Conservation (phyloP, 176 grass and related monocot species). For the Puccinellia tenuiflora region DNA sequence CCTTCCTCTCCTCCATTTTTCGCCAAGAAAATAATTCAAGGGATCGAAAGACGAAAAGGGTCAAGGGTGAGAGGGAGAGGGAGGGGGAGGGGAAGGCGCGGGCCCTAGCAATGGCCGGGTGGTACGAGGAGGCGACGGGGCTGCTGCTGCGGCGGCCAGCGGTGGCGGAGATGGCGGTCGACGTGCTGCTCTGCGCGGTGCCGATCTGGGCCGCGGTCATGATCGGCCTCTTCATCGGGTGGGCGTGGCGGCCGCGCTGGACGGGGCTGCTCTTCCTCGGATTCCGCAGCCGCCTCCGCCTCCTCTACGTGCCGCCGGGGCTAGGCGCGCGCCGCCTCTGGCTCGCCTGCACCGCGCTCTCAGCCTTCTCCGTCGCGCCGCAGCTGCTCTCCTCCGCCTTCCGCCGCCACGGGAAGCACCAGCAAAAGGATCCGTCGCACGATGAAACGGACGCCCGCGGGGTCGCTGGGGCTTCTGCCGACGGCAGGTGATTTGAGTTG, state of each 20-base stretch:
- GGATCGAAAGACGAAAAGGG: neutral
- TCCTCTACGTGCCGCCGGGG: conserved; percentile 68
- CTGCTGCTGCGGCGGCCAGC: conserved; percentile 64
- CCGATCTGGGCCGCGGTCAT: conserved; percentile 99
- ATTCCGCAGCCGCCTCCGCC: conserved; percentile 57
- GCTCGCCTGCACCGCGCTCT: conserved; percentile 95
- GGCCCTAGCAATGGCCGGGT: conserved; percentile 55
- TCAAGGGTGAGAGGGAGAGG: neutral
- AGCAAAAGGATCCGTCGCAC: neutral
- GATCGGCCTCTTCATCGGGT: conserved; percentile 84
- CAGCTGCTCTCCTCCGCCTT: conserved; percentile 50
- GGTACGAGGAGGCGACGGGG: conserved; percentile 56
- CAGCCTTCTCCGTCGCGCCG: conserved; percentile 80
- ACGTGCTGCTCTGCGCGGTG: conserved; percentile 82
- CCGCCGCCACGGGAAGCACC: conserved; percentile 24
- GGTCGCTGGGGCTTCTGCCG: neutral
- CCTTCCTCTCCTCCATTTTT: neutral
- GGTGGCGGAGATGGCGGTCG: conserved; percentile 80
- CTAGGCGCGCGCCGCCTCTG: conserved; percentile 82
- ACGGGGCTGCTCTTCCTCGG: conserved; percentile 88
- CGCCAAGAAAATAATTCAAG: neutral
- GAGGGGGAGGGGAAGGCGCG: neutral
- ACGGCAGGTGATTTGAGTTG: conserved; percentile 27
- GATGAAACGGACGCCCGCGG: neutral
- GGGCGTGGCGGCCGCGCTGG: conserved; percentile 94